Conservation (phyloP, 768 basidiomycete species). For the Tulasnella sp. region DNA sequence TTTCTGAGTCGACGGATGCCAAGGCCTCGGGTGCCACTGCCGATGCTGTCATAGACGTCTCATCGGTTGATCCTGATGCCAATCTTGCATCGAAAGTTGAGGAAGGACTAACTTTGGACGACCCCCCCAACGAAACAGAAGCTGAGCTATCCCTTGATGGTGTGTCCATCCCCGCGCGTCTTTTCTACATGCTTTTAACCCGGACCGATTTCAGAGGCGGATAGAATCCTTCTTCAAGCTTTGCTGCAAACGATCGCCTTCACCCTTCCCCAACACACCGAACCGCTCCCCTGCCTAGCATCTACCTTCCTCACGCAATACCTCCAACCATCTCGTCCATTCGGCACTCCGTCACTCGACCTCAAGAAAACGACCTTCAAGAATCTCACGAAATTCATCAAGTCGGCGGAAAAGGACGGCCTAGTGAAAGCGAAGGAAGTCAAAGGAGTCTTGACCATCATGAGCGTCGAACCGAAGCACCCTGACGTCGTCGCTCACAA, state of each 20-base stretch:
- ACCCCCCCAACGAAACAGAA: background rate
- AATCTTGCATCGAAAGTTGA: background rate
- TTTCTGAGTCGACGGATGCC: background rate
- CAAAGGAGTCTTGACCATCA: constrained; percentile 27
- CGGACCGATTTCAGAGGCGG: constrained; percentile 34
- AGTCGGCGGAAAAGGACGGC: constrained; percentile 58
- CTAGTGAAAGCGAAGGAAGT: constrained; percentile 63
- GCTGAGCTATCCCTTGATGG: background rate
- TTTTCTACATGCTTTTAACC: background rate
- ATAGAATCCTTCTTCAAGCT: constrained; percentile 44
- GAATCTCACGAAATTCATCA: constrained; percentile 72
- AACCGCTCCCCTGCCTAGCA: constrained; percentile 28
- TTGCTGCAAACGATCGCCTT: constrained; percentile 54
- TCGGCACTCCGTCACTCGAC: constrained; percentile 49
- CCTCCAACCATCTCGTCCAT: constrained; percentile 59
- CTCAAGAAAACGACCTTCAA: constrained; percentile 75
- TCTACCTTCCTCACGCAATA: constrained; percentile 33
- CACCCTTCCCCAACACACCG: constrained; percentile 13
- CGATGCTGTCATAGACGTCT: background rate
- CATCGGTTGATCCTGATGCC: background rate
- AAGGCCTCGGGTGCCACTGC: background rate
- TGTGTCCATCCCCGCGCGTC: background rate
- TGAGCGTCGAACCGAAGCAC: constrained; percentile 45
- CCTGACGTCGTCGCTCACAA: constrained; percentile 42
- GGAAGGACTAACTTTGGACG: background rate